These are phyloP conservation scores for Globisporangium mamillatum DNA, from an alignment of 352 stramenopile species.

Conservation along the genomic window DNA sequence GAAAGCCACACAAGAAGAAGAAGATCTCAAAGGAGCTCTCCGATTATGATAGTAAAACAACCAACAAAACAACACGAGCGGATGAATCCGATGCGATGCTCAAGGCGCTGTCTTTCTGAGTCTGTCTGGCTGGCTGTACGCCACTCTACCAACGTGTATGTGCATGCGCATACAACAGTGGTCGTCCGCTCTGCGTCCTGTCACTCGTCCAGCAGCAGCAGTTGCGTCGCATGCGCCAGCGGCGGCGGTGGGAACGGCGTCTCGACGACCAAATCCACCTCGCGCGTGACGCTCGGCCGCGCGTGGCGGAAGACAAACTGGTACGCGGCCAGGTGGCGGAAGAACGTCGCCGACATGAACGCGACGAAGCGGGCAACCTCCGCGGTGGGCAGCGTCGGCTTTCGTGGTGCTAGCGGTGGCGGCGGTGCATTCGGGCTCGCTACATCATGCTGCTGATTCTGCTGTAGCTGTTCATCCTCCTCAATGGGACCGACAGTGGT, in stretches of 20 bases:
- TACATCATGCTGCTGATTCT: not conserved
- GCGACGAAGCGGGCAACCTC: constrained; percentile 59
- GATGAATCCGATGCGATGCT: not conserved
- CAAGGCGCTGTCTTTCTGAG: not conserved
- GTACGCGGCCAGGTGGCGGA: constrained; percentile 59
- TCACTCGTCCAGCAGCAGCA: not conserved
- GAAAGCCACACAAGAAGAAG: not conserved
- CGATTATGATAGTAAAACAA: not conserved
- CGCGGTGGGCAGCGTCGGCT: constrained; percentile 22
- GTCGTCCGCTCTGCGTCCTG: not conserved
- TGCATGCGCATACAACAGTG: not conserved
- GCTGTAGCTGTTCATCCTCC: not conserved
- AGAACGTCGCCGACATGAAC: constrained; percentile 73
- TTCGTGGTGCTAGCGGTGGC: not conserved
- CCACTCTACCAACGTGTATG: not conserved
- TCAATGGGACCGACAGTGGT: not conserved
- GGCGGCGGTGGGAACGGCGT: constrained; percentile 38
- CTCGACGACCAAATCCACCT: constrained; percentile 40
- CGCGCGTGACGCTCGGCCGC: constrained; percentile 27
- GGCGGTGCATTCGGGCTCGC: not conserved
- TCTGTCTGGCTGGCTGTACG: not conserved
- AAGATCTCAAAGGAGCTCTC: not conserved
- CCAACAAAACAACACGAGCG: constrained; percentile 2
- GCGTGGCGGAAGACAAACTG: constrained; percentile 47
- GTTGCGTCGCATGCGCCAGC: constrained; percentile 27